Evolutionary conservation across 2,329 filamentous ascomycete species (phyloP).

Genomic region (Paecilomyces dactylethromorphus): DNA sequence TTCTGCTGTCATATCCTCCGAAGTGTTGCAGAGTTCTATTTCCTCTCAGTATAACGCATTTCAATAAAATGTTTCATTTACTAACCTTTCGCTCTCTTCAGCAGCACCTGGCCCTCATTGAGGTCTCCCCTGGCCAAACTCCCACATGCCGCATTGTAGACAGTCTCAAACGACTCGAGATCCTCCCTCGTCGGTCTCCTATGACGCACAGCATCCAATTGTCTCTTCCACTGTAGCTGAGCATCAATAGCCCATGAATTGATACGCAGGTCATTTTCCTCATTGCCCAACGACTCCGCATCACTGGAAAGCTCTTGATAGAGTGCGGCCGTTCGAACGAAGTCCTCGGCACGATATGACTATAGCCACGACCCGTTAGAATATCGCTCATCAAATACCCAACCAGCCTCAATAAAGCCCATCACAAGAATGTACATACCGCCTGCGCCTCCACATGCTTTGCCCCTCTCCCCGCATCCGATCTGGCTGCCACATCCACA

Average conservation of each 20-base stretch:
- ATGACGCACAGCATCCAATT: slow-evolving; percentile 44
- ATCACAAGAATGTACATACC: slow-evolving; percentile 31
- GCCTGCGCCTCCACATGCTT: slow-evolving; percentile 58
- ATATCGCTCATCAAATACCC: neutral
- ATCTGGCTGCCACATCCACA: slow-evolving; percentile 41
- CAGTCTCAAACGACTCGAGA: slow-evolving; percentile 57
- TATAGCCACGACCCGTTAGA: slow-evolving; percentile 7
- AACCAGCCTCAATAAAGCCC: neutral
- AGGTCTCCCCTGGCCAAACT: slow-evolving; percentile 57
- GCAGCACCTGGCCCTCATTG: slow-evolving; percentile 50
- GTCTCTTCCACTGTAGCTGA: slow-evolving; percentile 55
- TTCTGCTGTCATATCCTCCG: slow-evolving; percentile 53
- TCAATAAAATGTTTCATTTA: neutral
- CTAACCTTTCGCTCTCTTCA: slow-evolving; percentile 52
- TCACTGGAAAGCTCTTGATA: slow-evolving; percentile 46
- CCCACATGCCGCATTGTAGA: slow-evolving; percentile 59
- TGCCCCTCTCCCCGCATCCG: slow-evolving; percentile 42
- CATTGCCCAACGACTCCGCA: slow-evolving; percentile 34
- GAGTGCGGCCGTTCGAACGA: slow-evolving; percentile 47
- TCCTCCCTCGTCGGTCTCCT: slow-evolving; percentile 53
- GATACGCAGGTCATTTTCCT: slow-evolving; percentile 56
- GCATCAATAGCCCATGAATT: slow-evolving; percentile 57
- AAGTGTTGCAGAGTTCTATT: slow-evolving; percentile 51
- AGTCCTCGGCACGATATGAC: slow-evolving; percentile 55
- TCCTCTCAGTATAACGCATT: slow-evolving; percentile 1